phyloP scores from a whole-genome alignment of 306 rosid species.

The Morella rubra region DNA sequence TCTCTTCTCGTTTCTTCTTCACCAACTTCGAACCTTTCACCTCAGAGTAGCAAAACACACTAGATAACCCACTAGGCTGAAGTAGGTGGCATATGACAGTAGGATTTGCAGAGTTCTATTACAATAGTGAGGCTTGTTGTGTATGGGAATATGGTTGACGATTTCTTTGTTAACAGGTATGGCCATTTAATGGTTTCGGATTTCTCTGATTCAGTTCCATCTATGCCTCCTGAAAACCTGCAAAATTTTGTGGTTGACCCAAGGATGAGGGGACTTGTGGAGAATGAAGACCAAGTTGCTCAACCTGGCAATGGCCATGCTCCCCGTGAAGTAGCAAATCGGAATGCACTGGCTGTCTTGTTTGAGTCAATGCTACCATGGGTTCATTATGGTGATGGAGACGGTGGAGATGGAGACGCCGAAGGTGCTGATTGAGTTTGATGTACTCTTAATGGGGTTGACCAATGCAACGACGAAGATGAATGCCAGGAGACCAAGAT shows the following conservation, averaged over 20 bases:
- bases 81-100: background rate
- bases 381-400: conserved; percentile 71
- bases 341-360: conserved; percentile 79
- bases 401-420: conserved; percentile 43
- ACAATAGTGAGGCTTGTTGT: background rate
- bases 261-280: conserved; percentile 54
- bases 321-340: conserved; percentile 56
- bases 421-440: conserved; percentile 39
- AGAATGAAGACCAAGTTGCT: conserved; percentile 51
- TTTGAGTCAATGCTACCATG: conserved; percentile 93
- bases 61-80: no score
- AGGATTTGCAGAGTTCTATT: background rate
- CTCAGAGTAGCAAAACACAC: no score
- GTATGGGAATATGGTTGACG: conserved; percentile 17
- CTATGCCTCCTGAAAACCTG: conserved; percentile 81
- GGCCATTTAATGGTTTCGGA: conserved; percentile 85
- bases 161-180: conserved; percentile 56
- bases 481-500: conserved; percentile 3
- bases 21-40: no score
- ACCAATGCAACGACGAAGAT: conserved; percentile 41
- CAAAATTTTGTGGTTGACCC: conserved; percentile 73
- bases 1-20: no score
- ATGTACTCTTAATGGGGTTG: conserved; percentile 42
- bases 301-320: conserved; percentile 52
- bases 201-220: conserved; percentile 73